Evolutionary conservation across 2,329 filamentous ascomycete species (phyloP), one percentile per base, ranked within the genome.

Genomic region (Apiospora pterosperma): DNA sequence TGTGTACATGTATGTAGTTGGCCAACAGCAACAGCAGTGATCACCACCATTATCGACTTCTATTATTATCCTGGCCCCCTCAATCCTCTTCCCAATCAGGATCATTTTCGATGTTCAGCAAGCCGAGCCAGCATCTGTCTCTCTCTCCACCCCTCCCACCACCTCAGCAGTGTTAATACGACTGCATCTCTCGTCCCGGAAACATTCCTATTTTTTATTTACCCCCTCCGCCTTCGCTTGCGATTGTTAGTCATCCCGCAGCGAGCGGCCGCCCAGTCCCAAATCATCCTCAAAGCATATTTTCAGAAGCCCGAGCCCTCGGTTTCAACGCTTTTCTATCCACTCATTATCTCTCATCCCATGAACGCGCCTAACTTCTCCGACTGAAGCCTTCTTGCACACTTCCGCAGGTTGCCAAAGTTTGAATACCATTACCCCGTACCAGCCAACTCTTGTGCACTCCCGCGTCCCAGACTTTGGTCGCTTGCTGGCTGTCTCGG

Each of bases 401-500:
- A 25, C 25, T 25, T 55, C 48, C 48, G 48, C 48, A 55, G 48
- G 48, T 28, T 55, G 48, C 28, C 48, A 55, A 55, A 55, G 16
- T 55, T 55, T 55, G 48, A 31, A 34, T 19, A 55, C 25, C 48
- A 55, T 28, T 34, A 19, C 48, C 28, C 28, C 19, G 8, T 34
- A 34, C 28, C 48, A 55, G 48, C 16, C 48, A 34, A 16, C 16
- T 8, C 34, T 55, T 34, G 48, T 34, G 31, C 48, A 28, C 48
- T 55, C 48, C 48, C 48, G 48, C 48, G 48, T 55, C 28, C 48
- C 48, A 34, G 48, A 55, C 48, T 55, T 55, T 55, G 48, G 48
- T 55, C 36, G 58, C 58, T 60, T 36, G 58, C 58, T 60, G 58
- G 34, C 58, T 60, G 58, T 36, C 58, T 60, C 58, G 58, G 58